Conservation (phyloP, 2,329 filamentous ascomycete species). For the Sclerotinia subarctica region DNA sequence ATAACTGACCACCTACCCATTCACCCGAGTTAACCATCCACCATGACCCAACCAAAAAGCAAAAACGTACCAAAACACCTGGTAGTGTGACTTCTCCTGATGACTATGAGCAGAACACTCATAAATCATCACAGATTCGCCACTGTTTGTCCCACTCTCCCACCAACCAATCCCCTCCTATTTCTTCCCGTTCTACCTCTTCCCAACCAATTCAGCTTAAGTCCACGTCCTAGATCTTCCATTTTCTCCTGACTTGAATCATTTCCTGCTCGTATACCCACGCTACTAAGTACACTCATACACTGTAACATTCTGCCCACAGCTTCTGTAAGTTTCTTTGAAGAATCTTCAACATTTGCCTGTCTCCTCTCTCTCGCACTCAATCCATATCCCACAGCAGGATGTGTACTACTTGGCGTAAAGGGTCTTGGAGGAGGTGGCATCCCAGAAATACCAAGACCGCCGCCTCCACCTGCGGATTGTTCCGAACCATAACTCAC, state of each 20-base stretch:
- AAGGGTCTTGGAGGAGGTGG: conserved; percentile 36
- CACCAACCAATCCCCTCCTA: conserved; percentile 74
- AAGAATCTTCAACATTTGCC: conserved; percentile 58
- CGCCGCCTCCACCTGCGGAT: conserved; percentile 15
- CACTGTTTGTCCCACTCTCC: conserved; percentile 28
- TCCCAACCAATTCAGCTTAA: conserved; percentile 97
- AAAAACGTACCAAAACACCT: background rate
- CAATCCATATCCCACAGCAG: conserved; percentile 15
- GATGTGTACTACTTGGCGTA: conserved; percentile 34
- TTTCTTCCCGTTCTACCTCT: conserved; percentile 86
- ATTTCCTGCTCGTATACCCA: conserved; percentile 49
- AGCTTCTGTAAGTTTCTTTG: conserved; percentile 83
- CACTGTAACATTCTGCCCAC: conserved; percentile 96
- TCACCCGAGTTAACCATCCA: background rate
- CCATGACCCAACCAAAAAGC: background rate
- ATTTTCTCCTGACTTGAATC: conserved; percentile 76
- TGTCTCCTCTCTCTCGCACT: conserved; percentile 26
- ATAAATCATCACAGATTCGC: background rate
- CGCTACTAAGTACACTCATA: conserved; percentile 80
- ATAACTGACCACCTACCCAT: background rate
- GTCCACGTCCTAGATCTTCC: conserved; percentile 75
- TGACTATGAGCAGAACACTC: background rate
- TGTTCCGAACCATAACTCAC: conserved; percentile 59
- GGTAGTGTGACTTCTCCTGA: background rate
- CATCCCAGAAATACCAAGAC: conserved; percentile 32